Evolutionary conservation across 163 green algal species (phyloP).

Genomic region (Smithsoniella earleae): DNA sequence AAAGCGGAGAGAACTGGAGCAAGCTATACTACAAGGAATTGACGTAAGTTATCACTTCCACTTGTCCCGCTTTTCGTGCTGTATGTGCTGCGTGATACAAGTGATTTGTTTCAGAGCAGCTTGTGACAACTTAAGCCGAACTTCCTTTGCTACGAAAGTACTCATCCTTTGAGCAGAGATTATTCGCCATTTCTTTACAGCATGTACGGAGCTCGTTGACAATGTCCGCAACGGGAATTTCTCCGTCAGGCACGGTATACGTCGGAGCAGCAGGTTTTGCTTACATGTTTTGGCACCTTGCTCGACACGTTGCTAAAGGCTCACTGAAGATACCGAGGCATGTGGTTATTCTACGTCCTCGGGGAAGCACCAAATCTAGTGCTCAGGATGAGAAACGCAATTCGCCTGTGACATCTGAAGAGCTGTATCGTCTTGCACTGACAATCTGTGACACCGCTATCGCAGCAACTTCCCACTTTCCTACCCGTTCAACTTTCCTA

Average conservation of each 20-base stretch:
- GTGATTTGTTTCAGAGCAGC: no score
- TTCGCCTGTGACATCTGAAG: conserved; percentile 12
- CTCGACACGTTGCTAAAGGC: conserved; percentile 4
- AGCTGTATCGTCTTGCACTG: conserved; percentile 24
- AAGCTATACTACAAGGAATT: not conserved
- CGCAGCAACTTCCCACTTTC: conserved; percentile 14
- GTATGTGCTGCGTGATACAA: no score
- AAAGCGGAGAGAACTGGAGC: not conserved
- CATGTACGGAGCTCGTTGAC: conserved; percentile 24
- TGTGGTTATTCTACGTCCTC: conserved; percentile 19
- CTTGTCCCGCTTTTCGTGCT: no score
- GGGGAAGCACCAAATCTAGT: not conserved
- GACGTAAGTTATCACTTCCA: not conserved
- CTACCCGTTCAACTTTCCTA: conserved; percentile 1
- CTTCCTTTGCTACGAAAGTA: not conserved
- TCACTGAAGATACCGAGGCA: conserved; percentile 8
- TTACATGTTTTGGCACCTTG: conserved; percentile 28
- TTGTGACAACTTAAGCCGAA: no score
- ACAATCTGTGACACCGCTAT: conserved; percentile 29
- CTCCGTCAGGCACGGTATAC: conserved; percentile 25
- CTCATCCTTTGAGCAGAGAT: not conserved
- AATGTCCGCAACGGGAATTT: conserved; percentile 9
- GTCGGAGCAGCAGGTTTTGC: conserved; percentile 22
- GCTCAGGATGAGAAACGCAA: not conserved
- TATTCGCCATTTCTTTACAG: not conserved